These are phyloP conservation scores for Closterium sp. DNA, from an alignment of 139 green algal genomes.

Conservation along the genomic window DNA sequence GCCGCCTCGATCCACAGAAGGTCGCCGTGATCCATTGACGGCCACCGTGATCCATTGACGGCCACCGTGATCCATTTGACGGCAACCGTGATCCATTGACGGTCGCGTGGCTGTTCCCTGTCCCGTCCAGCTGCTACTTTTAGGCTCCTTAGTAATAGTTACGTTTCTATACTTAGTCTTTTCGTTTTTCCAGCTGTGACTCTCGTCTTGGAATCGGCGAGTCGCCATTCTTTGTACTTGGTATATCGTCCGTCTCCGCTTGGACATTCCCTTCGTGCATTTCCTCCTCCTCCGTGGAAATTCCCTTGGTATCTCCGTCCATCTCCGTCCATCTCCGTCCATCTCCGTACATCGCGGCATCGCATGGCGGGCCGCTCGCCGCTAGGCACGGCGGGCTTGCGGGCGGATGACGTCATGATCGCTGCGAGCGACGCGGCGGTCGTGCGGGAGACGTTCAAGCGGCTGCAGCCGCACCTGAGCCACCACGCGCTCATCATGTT, in stretches of 20 bases:
- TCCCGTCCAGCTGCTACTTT: too few species aligned
- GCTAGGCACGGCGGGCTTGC: neutral
- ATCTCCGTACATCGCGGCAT: neutral
- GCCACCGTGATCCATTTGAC: too few species aligned
- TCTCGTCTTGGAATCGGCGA: too few species aligned
- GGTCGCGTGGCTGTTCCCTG: too few species aligned
- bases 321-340: neutral
- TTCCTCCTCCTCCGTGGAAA: neutral
- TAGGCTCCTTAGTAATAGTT: too few species aligned
- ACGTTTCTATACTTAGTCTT: too few species aligned
- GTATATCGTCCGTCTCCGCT: too few species aligned
- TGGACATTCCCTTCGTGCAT: too few species aligned
- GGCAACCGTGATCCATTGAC: neutral
- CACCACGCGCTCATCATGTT: neutral
- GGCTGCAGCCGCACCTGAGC: neutral
- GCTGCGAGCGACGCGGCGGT: neutral
- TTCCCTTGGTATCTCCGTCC: neutral
- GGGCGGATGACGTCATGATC: neutral
- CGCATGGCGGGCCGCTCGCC: neutral
- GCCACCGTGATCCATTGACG: neutral
- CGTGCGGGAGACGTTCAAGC: neutral
- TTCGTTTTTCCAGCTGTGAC: too few species aligned
- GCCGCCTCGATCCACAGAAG: too few species aligned
- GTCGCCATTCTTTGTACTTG: too few species aligned
- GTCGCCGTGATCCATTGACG: neutral